phyloP scores from a whole-genome alignment of 1,284 basidiomycete species.

The Cronartium ribicola region DNA sequence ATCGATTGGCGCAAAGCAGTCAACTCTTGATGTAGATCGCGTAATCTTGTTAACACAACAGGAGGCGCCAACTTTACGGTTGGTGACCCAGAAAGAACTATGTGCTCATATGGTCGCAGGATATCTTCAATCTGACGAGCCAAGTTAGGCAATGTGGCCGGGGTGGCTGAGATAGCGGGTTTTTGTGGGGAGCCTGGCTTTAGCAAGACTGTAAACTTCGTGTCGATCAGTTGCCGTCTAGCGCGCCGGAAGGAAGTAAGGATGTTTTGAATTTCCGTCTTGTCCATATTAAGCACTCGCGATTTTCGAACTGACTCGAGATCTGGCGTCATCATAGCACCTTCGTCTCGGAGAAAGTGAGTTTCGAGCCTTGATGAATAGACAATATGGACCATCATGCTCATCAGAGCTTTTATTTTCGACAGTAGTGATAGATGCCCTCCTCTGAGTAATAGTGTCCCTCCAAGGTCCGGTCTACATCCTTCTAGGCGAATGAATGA shows the following conservation, averaged over 20 bases:
- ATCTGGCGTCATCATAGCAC: slow-evolving; percentile 13
- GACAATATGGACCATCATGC: slow-evolving; percentile 85
- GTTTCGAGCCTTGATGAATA: slow-evolving; percentile 88
- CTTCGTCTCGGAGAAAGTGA: slow-evolving; percentile 85
- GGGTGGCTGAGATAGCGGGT: not conserved
- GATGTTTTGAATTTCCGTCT: slow-evolving; percentile 14
- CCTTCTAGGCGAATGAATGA: slow-evolving; percentile 97
- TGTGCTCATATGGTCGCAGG: slow-evolving; percentile 72
- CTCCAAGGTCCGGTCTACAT: slow-evolving; percentile 83
- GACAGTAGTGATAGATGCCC: slow-evolving; percentile 72
- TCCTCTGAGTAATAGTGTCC: slow-evolving; percentile 89
- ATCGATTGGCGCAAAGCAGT: slow-evolving; percentile 1
- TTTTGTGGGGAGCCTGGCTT: not conserved
- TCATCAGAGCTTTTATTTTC: slow-evolving; percentile 83
- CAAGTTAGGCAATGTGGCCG: slow-evolving; percentile 29
- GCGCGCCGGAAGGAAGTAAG: slow-evolving; percentile 34
- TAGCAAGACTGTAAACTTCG: not conserved
- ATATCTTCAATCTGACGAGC: slow-evolving; percentile 55
- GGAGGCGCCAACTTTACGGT: slow-evolving; percentile 85
- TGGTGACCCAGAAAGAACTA: slow-evolving; percentile 83
- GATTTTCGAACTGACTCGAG: not conserved
- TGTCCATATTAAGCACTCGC: slow-evolving; percentile 1
- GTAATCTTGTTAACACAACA: slow-evolving; percentile 61
- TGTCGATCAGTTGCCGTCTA: slow-evolving; percentile 19
- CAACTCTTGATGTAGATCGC: slow-evolving; percentile 15